Evolutionary conservation across 177 flowering plant species (phyloP).

Genomic region (Vitis hybrid): DNA sequence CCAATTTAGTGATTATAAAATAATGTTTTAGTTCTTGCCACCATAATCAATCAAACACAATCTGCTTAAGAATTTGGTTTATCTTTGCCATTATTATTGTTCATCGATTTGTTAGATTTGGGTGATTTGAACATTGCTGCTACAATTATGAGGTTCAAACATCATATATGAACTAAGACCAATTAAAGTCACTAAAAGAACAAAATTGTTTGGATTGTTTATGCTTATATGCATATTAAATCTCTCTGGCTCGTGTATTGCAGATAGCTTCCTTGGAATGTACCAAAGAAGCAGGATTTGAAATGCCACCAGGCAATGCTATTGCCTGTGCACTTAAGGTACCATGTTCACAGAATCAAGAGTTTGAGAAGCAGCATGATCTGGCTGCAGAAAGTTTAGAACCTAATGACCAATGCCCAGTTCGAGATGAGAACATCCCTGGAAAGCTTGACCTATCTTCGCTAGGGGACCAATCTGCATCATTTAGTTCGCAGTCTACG

Average conservation of each 20-base stretch:
- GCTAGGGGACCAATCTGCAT: not conserved
- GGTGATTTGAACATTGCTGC: no score
- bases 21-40: no score
- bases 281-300: slow-evolving; percentile 16
- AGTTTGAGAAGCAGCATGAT: slow-evolving; percentile 17
- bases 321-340: slow-evolving; percentile 35
- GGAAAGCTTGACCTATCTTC: slow-evolving; percentile 17
- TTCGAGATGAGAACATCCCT: slow-evolving; percentile 20
- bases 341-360: slow-evolving; percentile 27
- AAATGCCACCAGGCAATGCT: slow-evolving; percentile 22
- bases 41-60: no score
- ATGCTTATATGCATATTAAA: not conserved
- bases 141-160: no score
- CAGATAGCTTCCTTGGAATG: slow-evolving; percentile 48
- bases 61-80: no score
- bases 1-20: no score
- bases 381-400: slow-evolving; percentile 20
- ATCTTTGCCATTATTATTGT: no score
- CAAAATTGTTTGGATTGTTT: not conserved
- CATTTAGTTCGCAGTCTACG: slow-evolving; percentile 8
- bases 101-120: no score
- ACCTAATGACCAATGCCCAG: slow-evolving; percentile 37
- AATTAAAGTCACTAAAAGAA: no score
- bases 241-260: not conserved
- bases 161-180: no score